These are phyloP conservation scores for Apiosordaria backusii DNA, from an alignment of 495 filamentous ascomycete species.

Conservation along the genomic window DNA sequence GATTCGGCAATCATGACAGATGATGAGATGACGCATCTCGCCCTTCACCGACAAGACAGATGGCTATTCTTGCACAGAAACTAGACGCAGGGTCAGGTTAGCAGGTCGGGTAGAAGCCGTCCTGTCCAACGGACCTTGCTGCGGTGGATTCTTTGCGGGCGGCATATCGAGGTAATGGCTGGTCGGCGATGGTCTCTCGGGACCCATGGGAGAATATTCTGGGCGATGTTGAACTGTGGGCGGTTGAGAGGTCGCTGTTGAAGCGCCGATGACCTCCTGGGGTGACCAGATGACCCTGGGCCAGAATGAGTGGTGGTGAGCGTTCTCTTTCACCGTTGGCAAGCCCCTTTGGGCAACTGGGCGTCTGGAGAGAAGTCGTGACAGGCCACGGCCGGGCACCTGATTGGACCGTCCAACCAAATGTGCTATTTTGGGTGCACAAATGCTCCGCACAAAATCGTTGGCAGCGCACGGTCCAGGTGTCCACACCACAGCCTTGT, in stretches of 20 bases:
- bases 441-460: not conserved
- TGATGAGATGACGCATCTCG: constrained; percentile 14
- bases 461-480: constrained; percentile 6
- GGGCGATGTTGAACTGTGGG: not conserved
- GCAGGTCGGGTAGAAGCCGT: constrained; percentile 13
- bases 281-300: constrained; percentile 11
- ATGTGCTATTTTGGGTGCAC: constrained; percentile 26
- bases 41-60: not conserved
- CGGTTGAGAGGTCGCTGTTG: constrained; percentile 16
- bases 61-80: constrained; percentile 12
- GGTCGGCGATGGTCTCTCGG: not conserved
- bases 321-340: constrained; percentile 8
- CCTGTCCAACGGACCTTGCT: constrained; percentile 13
- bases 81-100: constrained; percentile 9
- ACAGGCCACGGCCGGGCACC: constrained; percentile 1
- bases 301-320: constrained; percentile 16
- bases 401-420: constrained; percentile 25
- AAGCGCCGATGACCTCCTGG: constrained; percentile 16
- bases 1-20: not conserved
- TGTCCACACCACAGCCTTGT: not conserved
- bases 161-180: constrained; percentile 7
- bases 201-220: not conserved
- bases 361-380: constrained; percentile 19
- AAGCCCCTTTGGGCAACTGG: not conserved
- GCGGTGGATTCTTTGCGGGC: constrained; percentile 5